Conservation (phyloP, 1,284 basidiomycete species). For the Boletus semigastroideus region DNA sequence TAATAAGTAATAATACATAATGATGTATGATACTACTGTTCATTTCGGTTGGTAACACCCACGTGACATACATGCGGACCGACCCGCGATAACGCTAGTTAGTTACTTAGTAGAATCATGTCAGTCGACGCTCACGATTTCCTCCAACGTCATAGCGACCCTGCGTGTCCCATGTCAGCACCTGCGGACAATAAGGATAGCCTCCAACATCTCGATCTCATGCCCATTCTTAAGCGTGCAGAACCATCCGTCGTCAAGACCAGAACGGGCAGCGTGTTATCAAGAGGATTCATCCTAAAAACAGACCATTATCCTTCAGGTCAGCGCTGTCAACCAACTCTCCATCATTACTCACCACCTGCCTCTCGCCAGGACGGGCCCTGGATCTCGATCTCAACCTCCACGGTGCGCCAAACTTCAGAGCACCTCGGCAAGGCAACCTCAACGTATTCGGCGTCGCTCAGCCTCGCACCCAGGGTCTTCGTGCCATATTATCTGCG, state of each 20-base stretch:
- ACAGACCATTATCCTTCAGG: constrained; percentile 91
- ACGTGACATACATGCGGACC: too few relatives aligned
- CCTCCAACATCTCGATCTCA: constrained; percentile 50
- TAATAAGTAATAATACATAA: too few relatives aligned
- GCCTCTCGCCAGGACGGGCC: constrained; percentile 62
- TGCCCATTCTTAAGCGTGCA: constrained; percentile 59
- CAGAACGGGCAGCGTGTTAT: constrained; percentile 84
- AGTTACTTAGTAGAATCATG: too few relatives aligned
- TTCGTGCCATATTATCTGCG: constrained; percentile 89
- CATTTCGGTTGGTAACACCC: too few relatives aligned
- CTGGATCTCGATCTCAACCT: constrained; percentile 91
- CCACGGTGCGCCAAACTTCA: constrained; percentile 95
- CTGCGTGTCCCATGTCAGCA: constrained; percentile 5
- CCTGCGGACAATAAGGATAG: constrained; percentile 4
- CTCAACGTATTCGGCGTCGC: constrained; percentile 93
- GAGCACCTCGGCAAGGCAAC: constrained; percentile 72
- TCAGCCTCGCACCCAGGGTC: constrained; percentile 91
- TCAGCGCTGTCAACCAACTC: constrained; percentile 24
- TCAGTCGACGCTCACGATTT: too few relatives aligned
- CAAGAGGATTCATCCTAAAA: constrained; percentile 90
- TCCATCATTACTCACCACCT: constrained; percentile 6
- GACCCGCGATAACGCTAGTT: too few relatives aligned
- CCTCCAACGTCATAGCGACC: constrained; percentile 11
- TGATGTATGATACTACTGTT: too few relatives aligned
- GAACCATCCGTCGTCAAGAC: constrained; percentile 83